phyloP scores from a whole-genome alignment of 2,329 filamentous ascomycete genomes.

The Mariannaea sp. region DNA sequence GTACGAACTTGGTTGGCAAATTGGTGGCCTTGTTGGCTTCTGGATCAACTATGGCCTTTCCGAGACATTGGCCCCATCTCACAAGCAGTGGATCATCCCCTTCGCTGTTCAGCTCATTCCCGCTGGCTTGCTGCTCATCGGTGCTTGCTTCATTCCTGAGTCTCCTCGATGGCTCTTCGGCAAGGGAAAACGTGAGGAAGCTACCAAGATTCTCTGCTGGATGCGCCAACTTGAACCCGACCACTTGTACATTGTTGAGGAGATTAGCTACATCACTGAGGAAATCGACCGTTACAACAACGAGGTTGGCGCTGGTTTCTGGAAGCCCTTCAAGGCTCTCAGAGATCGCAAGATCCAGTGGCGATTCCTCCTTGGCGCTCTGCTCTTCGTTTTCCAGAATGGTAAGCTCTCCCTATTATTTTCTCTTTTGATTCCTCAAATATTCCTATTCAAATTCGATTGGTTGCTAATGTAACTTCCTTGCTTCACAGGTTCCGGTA shows the following conservation, averaged over 20 bases:
- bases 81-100: conserved; percentile 67
- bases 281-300: conserved; percentile 68
- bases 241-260: conserved; percentile 72
- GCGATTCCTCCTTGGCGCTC: conserved; percentile 73
- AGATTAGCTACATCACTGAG: conserved; percentile 71
- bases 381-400: conserved; percentile 82
- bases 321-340: conserved; percentile 69
- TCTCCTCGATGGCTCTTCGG: conserved; percentile 73
- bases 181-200: conserved; percentile 63
- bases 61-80: conserved; percentile 51
- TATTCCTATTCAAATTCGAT: conserved; percentile 23
- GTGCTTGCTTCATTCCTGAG: conserved; percentile 65
- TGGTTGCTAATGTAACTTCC: not conserved
- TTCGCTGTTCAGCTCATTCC: conserved; percentile 71
- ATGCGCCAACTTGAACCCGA: conserved; percentile 61
- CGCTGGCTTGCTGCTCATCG: conserved; percentile 63
- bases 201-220: conserved; percentile 64
- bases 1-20: conserved; percentile 69
- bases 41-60: conserved; percentile 70
- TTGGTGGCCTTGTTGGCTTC: conserved; percentile 66
- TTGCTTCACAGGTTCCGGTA: conserved; percentile 54
- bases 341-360: conserved; percentile 64
- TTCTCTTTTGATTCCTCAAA: too few species aligned
- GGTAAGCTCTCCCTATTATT: conserved; percentile 43
- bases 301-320: conserved; percentile 73